Conservation (phyloP, 2,329 filamentous ascomycete species). For the Penicillium sp. region DNA sequence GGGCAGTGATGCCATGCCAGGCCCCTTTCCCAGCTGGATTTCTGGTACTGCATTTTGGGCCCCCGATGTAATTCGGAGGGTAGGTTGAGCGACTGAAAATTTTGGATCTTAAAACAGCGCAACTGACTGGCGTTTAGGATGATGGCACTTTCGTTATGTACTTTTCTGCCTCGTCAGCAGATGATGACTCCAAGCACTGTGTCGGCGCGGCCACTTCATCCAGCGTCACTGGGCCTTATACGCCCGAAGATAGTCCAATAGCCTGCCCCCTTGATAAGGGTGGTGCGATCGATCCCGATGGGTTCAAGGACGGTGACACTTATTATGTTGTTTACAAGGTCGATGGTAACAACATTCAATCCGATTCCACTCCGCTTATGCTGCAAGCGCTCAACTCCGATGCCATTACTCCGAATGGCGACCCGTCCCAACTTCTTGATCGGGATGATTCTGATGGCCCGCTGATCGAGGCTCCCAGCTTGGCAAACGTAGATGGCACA, state of each 20-base stretch:
- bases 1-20: conserved; percentile 56
- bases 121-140: conserved; percentile 16
- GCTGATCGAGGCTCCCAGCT: conserved; percentile 60
- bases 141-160: conserved; percentile 60
- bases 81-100: conserved; percentile 7
- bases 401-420: conserved; percentile 55
- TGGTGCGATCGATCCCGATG: conserved; percentile 64
- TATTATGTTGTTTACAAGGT: conserved; percentile 67
- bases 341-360: conserved; percentile 60
- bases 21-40: conserved; percentile 54
- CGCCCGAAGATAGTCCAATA: conserved; percentile 48
- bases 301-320: conserved; percentile 58
- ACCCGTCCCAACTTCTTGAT: conserved; percentile 57
- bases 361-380: conserved; percentile 59
- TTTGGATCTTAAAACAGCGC: background rate
- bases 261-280: conserved; percentile 56
- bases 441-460: conserved; percentile 63
- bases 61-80: conserved; percentile 58
- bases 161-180: conserved; percentile 54
- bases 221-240: conserved; percentile 55
- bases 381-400: conserved; percentile 57
- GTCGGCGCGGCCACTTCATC: conserved; percentile 57
- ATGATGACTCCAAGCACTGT: conserved; percentile 53
- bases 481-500: conserved; percentile 50
- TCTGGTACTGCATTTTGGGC: conserved; percentile 59